Conservation (phyloP, 208 protist species). For the Sergeia podlipaevii region DNA sequence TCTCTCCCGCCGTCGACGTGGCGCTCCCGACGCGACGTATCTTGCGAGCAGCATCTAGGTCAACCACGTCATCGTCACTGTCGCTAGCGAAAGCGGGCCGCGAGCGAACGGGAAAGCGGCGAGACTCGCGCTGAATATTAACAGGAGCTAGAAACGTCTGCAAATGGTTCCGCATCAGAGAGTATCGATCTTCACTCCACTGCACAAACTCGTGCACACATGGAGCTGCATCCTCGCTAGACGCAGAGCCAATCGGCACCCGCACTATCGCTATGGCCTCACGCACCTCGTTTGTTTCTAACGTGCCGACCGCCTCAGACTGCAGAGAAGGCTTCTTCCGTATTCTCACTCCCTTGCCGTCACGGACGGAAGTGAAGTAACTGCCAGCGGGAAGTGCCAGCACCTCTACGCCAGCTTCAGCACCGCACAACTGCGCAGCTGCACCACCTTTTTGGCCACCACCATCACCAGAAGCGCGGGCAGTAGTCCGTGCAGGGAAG, state of each 20-base stretch:
- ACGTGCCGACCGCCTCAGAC: constrained; percentile 24
- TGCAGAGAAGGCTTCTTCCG: constrained; percentile 35
- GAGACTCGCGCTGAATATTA: constrained; percentile 12
- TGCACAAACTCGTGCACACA: constrained; percentile 35
- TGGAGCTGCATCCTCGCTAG: neutral
- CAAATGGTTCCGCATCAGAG: constrained; percentile 37
- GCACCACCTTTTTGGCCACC: too few species aligned
- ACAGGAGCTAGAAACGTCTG: constrained; percentile 45
- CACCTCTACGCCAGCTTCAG: too few species aligned
- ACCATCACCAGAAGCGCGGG: too few species aligned
- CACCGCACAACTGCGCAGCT: too few species aligned
- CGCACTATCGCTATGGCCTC: constrained; percentile 37
- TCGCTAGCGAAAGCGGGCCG: neutral
- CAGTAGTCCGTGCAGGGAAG: neutral
- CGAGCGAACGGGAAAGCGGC: constrained; percentile 19
- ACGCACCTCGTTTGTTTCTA: constrained; percentile 73
- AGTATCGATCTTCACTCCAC: constrained; percentile 70
- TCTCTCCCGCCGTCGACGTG: neutral
- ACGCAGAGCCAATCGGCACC: constrained; percentile 6
- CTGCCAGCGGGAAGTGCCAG: constrained; percentile 22
- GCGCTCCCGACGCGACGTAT: neutral
- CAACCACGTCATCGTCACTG: constrained; percentile 6
- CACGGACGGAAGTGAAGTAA: constrained; percentile 49
- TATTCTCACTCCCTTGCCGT: constrained; percentile 37
- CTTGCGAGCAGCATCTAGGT: constrained; percentile 5